Base-by-base conservation (phyloP, 1,284 basidiomycete genomes). In the Ganoderma sinense region DNA sequence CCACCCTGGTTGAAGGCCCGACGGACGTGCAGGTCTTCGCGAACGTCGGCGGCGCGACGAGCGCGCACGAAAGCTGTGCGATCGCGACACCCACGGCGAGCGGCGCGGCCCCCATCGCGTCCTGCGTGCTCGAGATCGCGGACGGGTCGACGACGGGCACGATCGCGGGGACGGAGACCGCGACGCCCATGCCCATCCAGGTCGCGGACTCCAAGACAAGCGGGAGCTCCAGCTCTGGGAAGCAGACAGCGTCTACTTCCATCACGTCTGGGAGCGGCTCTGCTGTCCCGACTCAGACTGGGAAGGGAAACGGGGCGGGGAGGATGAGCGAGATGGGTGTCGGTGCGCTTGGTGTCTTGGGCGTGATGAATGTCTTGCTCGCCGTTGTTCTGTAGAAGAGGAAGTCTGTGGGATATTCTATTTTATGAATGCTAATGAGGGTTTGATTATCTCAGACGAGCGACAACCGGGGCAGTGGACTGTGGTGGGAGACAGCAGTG, bases 1-100 rank as follows among this genome's bases (percentile, higher is more conserved):
- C 74, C 39, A 79, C 78, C 4, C 68, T 79, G 29, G 71, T 77
- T 51, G 70, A 65, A 31, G 77, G 76, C 16, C 67, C 78, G 3
- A 70, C 45, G 64, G 69, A 70, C 26, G 76, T 71, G 20, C 48
- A 73, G n/a, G 48, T 10, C 26, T 29, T 14, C 8, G 48, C 48
- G 5, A 29, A 26, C 11, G 13, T 53, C 23, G 26, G 26, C 23
- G 48, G 48, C 18, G 43, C 20, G 48, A 53, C 23, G 48, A 53
- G 23, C 48, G 23, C 23, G 2, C 2, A 6, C 48, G 48, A 53
- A 18, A 29, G 31, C 13, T 56, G 55, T 29, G 31, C 14, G 26
- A 56, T 56, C 31, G 55, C 55, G 4, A 56, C 53, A 4, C 7
- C 29, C 2, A 56, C 55, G 4, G 16, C 31, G 29, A 56, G 55